Base-by-base conservation (phyloP, 148 eudicot species). In the Fagopyrum homotropicum region DNA sequence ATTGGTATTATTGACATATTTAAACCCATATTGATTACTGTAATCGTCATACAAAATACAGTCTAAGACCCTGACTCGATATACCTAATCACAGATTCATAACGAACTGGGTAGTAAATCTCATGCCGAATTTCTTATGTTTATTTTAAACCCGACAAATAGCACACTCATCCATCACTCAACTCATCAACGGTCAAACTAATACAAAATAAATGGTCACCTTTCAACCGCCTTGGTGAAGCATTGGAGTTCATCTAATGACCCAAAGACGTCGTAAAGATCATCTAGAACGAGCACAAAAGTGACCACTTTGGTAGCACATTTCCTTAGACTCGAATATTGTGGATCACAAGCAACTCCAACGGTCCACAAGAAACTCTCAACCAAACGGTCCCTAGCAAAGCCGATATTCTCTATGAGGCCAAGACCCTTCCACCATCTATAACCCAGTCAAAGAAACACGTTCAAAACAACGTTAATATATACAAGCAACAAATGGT, bases 401-500 rank as follows among this genome's bases (percentile, higher is more conserved):
- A 88, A 88, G 22, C 76, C 69, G 48, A 86, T 22, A 15, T 73
- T 73, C 69, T 81, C 77, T 4, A 35, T 76, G 8, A 85, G 78
- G 6, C 82, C 81, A 5, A 89, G 87, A 72, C 79, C 71, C 45
- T 29, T 85, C 92, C 92, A 89, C 92, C 92, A 86, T 78, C 92
- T 89, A 49, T 48, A 59, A 43, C 46, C 3, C 46, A 15, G 15
- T 29, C 7, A 10, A 63, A 35, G 5, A 0, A 9, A 35, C 17
- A 66, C 17, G 8, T 71, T 26, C 45, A 15, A 4, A 60, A 60
- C n/a, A 7, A 14, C 66, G 3, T 60, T 60, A 35, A 35, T 35
- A 22, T 22, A 22, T 0, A 35, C 6, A n/a, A 29, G 9, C 4
- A 9, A 70, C 12, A 22, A 69, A 43, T 9, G 64, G 12, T 54